Conservation (phyloP, 805 yeast genomes). For the Saturnispora serradocipensis region DNA sequence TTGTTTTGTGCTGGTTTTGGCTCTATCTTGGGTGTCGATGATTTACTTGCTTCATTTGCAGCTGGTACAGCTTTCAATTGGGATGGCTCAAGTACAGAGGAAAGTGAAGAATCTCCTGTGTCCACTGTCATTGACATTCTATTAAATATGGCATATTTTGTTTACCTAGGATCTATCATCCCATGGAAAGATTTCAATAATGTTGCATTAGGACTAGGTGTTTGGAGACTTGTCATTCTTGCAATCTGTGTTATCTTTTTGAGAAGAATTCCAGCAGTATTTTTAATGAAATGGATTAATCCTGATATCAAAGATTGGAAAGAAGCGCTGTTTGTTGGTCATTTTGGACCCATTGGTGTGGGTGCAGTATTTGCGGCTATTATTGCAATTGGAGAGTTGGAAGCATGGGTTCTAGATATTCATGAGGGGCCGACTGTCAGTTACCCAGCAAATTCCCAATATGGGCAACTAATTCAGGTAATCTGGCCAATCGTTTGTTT, state of each 20-base stretch:
- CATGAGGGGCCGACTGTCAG: slow-evolving; percentile 27
- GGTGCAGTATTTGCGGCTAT: slow-evolving; percentile 31
- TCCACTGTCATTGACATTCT: slow-evolving; percentile 58
- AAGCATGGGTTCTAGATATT: slow-evolving; percentile 29
- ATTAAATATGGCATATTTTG: slow-evolving; percentile 56
- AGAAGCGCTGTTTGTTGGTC: slow-evolving; percentile 65
- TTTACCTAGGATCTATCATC: slow-evolving; percentile 60
- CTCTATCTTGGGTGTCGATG: slow-evolving; percentile 61
- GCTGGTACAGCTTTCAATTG: slow-evolving; percentile 70
- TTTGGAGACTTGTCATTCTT: slow-evolving; percentile 44
- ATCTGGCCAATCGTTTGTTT: slow-evolving; percentile 48
- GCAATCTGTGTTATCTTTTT: slow-evolving; percentile 43
- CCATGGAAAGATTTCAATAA: slow-evolving; percentile 61
- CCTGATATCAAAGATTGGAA: slow-evolving; percentile 57
- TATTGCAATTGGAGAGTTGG: slow-evolving; percentile 27
- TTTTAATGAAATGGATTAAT: slow-evolving; percentile 45
- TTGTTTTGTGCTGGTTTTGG: slow-evolving; percentile 54
- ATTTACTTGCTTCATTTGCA: slow-evolving; percentile 59
- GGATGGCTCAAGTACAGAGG: slow-evolving; percentile 58
- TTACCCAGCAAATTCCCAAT: slow-evolving; percentile 22
- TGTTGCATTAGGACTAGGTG: slow-evolving; percentile 34
- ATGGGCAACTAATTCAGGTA: slow-evolving; percentile 26
- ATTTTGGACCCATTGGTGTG: slow-evolving; percentile 67
- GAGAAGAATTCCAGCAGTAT: slow-evolving; percentile 47
- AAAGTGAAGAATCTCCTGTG: slow-evolving; percentile 52